Evolutionary conservation across 441 rosid species (phyloP), one percentile per base, ranked within the genome.

Genomic region (Populus hybrid): DNA sequence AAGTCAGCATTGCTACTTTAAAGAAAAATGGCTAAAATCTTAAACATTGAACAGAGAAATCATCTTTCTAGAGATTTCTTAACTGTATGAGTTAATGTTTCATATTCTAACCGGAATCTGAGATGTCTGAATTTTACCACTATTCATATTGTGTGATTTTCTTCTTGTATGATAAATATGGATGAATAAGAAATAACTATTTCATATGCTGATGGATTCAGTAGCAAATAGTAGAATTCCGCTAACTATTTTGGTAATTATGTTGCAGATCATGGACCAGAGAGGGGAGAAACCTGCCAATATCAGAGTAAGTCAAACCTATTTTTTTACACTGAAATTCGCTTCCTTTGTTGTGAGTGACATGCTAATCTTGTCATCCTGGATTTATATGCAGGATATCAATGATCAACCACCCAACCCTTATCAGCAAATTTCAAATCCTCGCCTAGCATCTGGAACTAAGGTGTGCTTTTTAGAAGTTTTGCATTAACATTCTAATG

Each of bases 261-360:
- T 82, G 10, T 75, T 84, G 85, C 90, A 95, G 99, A 95, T 94
- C 76, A 90, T 95, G 97, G 90, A 87, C 73, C 98, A 88, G 80
- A 89, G 99, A 85, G 97, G 98, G 79, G 99, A 94, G 90, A 91
- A 85, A 85, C 99, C 98, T 84, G 82, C 97, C 5, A 95, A 95
- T 80, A 85, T 94, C 81, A 92, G 89, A 87, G 99, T 94, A 84
- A 74, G 65, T 76, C 38, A 30, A 68, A 20, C 78, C 34, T 9
- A 8, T 24, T 81, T 66, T 66, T 61, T 18, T 70, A 8, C 42
- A 61, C 63, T 42, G 69, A 66, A 71, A 78, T 81, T 66, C 30
- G 23, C 50, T 84, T 67, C 28, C 9, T 66, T 69, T 78, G 5
- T 23, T 77, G 40, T 70, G 50, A 40, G 59, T 57, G 12, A 46